These are phyloP conservation scores for Rhynchosporium graminicola DNA, from an alignment of 2,329 filamentous ascomycete genomes.

Conservation along the genomic window DNA sequence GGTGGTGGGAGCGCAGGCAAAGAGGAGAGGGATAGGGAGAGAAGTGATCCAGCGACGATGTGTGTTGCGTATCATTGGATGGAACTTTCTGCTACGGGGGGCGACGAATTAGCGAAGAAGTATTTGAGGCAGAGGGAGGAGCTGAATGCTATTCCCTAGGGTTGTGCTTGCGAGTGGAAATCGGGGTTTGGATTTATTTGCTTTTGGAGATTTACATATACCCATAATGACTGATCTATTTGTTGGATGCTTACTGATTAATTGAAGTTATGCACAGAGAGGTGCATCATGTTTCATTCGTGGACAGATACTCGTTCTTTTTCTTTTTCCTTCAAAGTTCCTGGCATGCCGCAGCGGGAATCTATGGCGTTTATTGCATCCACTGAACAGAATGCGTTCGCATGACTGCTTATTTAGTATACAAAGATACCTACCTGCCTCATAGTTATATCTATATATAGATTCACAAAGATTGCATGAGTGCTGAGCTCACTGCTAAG, in stretches of 20 bases:
- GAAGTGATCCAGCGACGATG: conserved; percentile 85
- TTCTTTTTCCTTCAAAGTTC: not conserved
- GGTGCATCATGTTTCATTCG: not conserved
- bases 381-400: not conserved
- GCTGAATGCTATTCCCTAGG: conserved; percentile 38
- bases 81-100: conserved; percentile 83
- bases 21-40: conserved; percentile 55
- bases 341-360: not conserved
- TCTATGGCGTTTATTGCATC: not conserved
- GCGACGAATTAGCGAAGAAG: conserved; percentile 79
- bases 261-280: not conserved
- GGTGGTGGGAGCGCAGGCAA: conserved; percentile 42
- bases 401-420: not conserved
- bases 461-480: not conserved
- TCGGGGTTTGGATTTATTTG: not conserved
- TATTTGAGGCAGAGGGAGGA: conserved; percentile 67
- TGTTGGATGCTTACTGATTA: not conserved
- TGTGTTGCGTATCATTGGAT: conserved; percentile 97
- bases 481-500: not conserved
- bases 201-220: conserved; percentile 4
- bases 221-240: conserved; percentile 2
- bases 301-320: not conserved
- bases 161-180: not conserved
- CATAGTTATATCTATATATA: not conserved
- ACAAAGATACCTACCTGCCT: conserved; percentile 3